Evolutionary conservation across 75 land plant genomes (phyloP), one percentile per base, ranked within the genome.

Genomic region (Azolla pinnata): DNA sequence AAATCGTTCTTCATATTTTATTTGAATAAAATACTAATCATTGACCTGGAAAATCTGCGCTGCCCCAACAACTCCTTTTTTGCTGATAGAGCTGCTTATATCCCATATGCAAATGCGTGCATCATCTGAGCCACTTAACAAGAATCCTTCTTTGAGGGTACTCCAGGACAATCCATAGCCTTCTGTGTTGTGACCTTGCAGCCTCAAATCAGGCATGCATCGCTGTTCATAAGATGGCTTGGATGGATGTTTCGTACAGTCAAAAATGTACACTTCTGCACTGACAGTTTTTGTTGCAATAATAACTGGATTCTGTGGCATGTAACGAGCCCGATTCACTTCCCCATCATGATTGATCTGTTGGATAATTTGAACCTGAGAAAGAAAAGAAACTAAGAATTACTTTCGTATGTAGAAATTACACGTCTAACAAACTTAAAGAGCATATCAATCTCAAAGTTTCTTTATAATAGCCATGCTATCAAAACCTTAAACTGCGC

Each of bases 91-190:
- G 5, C 62, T 62, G n/a, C 61, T 63, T 20, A 84, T 50, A 67
- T 92, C 97, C 97, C 97, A 92, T 42, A 92, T 71, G 33, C 97
- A 92, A 44, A 92, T 83, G 38, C 70, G 72, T 16, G 70, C 26
- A 61, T 92, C 97, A 67, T 88, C 64, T 1, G 96, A 88, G 28
- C 96, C 90, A 64, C 97, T 92, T 49, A 92, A 64, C 18, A 92
- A 67, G 29, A 80, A 65, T 19, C 97, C 97, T 59, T 80, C 83
- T 50, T 75, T 92, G 18, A 77, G 26, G 0, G 84, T 72, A 54
- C 81, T 92, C 97, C 97, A 92, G 4, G 97, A 85, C 45, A 92
- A 63, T 0, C 97, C 96, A 66, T 82, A 88, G 17, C 97, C 97
- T 62, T 92, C 97, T 27, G 67, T 69, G 7, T 63, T 62, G 62